A percentile compares a stretch with the other conserved stretches of the same genome.
Evolutionary conservation across 23 red algal species (phyloP).

Genomic region (Gracilaria caudata): DNA sequence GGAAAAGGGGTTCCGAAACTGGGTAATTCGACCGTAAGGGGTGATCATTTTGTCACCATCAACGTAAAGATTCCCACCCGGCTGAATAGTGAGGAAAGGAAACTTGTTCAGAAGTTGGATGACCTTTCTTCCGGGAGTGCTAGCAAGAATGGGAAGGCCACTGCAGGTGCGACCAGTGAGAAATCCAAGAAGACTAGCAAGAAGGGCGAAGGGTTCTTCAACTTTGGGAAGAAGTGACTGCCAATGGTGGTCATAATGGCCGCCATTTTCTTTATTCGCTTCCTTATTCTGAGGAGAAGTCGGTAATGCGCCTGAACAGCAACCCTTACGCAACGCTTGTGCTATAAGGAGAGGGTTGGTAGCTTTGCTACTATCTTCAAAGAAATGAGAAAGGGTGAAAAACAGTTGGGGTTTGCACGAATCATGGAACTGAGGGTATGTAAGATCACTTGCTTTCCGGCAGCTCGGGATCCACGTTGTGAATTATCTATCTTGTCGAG

Average conservation of each 20-base stretch:
- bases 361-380: background rate
- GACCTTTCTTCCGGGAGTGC: slow-evolving; percentile 41
- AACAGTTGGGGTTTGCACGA: background rate
- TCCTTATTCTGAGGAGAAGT: background rate
- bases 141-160: slow-evolving; percentile 31
- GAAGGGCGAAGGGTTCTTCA: slow-evolving; percentile 69
- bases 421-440: background rate
- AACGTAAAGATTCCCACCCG: slow-evolving; percentile 84
- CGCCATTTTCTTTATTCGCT: background rate
- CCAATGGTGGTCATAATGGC: background rate
- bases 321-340: background rate
- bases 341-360: background rate
- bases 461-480: background rate
- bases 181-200: slow-evolving; percentile 55
- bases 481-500: background rate
- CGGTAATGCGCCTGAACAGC: background rate
- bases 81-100: slow-evolving; percentile 54
- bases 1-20: slow-evolving; percentile 98
- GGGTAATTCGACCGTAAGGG: slow-evolving; percentile 72
- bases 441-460: background rate
- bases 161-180: slow-evolving; percentile 18
- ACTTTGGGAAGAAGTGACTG: slow-evolving; percentile 70
- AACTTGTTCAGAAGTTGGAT: slow-evolving; percentile 68
- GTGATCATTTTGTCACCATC: slow-evolving; percentile 93
- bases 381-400: background rate